Conservation (phyloP, 306 rosid genomes). For the Medicago lupulina region DNA sequence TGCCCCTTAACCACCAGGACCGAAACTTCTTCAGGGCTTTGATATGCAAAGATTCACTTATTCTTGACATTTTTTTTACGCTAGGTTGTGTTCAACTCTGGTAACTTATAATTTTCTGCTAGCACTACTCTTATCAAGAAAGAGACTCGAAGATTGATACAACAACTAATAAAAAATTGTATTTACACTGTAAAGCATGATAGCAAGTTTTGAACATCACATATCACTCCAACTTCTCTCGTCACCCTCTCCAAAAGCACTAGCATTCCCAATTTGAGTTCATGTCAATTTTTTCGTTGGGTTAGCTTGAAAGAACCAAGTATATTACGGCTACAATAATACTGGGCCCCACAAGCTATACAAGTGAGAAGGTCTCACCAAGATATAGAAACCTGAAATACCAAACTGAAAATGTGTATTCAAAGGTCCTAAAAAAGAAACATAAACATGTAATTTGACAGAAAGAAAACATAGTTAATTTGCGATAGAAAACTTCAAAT, state of each 20-base stretch:
- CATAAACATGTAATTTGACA: too few relatives aligned
- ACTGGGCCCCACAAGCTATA: constrained; percentile 74
- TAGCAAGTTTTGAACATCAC: constrained; percentile 14
- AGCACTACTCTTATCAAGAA: constrained; percentile 25
- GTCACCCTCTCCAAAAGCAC: constrained; percentile 11
- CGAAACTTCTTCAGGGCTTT: too few relatives aligned
- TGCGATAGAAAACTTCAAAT: too few relatives aligned
- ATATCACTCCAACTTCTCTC: constrained; percentile 12
- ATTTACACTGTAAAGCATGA: constrained; percentile 36
- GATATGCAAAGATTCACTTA: too few relatives aligned
- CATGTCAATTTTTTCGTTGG: neutral
- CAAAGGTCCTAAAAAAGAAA: constrained; percentile 61
- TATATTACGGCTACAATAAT: constrained; percentile 77
- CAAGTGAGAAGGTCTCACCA: constrained; percentile 86
- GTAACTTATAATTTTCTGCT: constrained; percentile 13
- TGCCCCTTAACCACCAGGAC: too few relatives aligned
- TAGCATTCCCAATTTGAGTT: constrained; percentile 35
- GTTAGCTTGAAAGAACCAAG: constrained; percentile 36
- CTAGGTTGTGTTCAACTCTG: constrained; percentile 13
- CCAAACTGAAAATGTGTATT: constrained; percentile 28
- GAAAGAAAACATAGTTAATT: too few relatives aligned
- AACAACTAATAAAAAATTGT: constrained; percentile 35
- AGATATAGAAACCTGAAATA: constrained; percentile 77
- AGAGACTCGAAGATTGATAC: constrained; percentile 10
- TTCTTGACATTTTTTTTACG: too few relatives aligned